Percentiles rank a stretch among this genome's conserved stretches.
Conservation (phyloP, 75 land plant species). For the Ceratopteris richardii region DNA sequence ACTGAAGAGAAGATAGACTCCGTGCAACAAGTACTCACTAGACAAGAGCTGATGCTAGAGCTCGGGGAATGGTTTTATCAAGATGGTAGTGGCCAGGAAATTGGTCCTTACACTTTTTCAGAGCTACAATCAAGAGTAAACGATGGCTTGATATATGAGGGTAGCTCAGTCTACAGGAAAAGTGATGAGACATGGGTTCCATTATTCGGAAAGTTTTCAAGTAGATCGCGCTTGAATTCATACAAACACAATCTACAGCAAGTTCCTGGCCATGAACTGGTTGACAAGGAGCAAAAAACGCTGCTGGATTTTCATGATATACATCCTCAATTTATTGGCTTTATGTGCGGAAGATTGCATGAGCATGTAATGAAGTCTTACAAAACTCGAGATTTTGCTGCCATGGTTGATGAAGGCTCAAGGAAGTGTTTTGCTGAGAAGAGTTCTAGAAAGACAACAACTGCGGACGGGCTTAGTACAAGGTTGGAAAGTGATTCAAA, state of each 20-base stretch:
- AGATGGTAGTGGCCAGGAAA: conserved; percentile 83
- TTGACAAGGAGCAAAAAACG: background rate
- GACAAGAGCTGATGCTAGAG: conserved; percentile 49
- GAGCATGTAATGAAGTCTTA: conserved; percentile 90
- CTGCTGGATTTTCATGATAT: conserved; percentile 19
- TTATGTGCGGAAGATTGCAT: conserved; percentile 76
- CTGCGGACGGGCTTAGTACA: too few relatives aligned
- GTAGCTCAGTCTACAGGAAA: conserved; percentile 75
- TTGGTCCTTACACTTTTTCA: conserved; percentile 54
- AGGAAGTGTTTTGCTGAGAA: conserved; percentile 74
- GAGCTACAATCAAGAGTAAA: conserved; percentile 49
- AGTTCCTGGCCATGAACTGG: conserved; percentile 3
- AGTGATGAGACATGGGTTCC: conserved; percentile 83
- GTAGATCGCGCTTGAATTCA: background rate
- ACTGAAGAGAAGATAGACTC: background rate
- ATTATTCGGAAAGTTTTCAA: conserved; percentile 16
- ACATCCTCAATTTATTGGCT: conserved; percentile 78
- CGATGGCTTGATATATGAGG: conserved; percentile 39
- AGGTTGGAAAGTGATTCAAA: too few relatives aligned
- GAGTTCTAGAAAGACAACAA: too few relatives aligned
- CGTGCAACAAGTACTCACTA: conserved; percentile 21
- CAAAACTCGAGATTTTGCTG: conserved; percentile 74
- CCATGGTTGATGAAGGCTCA: conserved; percentile 65
- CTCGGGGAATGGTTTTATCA: conserved; percentile 78
- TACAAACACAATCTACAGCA: conserved; percentile 5